Percentiles rank a stretch among this genome's conserved stretches.
Conservation (phyloP, 2,329 filamentous ascomycete genomes). For the Hypocreales sp. region DNA sequence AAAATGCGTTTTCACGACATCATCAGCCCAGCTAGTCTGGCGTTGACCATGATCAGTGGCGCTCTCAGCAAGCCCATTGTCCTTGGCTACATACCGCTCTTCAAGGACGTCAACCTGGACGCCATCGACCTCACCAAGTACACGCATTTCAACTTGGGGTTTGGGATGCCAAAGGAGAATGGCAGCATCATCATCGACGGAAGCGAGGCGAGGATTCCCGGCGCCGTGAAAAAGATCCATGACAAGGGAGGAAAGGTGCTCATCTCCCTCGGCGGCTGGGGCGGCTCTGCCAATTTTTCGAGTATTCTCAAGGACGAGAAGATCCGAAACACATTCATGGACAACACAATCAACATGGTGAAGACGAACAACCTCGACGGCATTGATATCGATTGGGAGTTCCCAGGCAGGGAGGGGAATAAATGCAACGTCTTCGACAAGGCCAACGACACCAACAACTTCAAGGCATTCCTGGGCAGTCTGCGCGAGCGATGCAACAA, state of each 20-base stretch:
- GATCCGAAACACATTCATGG: neutral
- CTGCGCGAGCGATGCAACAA: neutral
- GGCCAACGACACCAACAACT: neutral
- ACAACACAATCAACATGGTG: neutral
- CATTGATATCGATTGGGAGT: conserved; percentile 1
- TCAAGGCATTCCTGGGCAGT: neutral
- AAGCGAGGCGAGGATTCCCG: neutral
- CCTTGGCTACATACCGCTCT: conserved; percentile 4
- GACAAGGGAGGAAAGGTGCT: conserved; percentile 2
- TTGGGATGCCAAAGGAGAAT: conserved; percentile 3
- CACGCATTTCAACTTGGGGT: conserved; percentile 5
- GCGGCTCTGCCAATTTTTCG: conserved; percentile 3
- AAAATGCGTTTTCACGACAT: no score
- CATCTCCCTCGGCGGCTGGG: conserved; percentile 4
- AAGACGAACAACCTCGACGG: neutral
- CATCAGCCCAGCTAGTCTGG: neutral
- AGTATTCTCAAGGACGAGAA: conserved; percentile 1
- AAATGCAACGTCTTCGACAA: conserved; percentile 1
- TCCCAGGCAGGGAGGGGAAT: neutral
- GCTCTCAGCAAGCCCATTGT: neutral
- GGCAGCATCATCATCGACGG: conserved; percentile 2
- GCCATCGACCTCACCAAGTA: conserved; percentile 4
- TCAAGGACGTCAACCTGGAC: no score
- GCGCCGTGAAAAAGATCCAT: conserved; percentile 1
- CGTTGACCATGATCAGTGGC: neutral